Conservation (phyloP, 768 basidiomycete species). For the Pulveroboletus ravenelii region DNA sequence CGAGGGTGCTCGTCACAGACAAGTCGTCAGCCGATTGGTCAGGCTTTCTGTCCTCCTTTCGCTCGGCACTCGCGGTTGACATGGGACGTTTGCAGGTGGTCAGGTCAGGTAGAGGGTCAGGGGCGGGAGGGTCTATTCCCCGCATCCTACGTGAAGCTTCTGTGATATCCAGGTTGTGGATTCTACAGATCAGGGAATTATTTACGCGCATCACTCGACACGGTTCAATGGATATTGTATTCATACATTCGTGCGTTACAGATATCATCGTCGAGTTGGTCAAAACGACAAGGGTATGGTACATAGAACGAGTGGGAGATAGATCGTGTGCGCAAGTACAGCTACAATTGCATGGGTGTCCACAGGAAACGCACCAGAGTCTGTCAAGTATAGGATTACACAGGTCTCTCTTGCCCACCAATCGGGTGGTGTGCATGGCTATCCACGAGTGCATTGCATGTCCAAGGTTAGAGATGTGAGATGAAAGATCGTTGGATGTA, state of each 20-base stretch:
- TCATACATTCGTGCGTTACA: constrained; percentile 6
- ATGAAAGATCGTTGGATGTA: constrained; percentile 15
- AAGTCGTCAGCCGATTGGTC: constrained; percentile 75
- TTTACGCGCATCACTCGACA: background rate
- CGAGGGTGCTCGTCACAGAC: constrained; percentile 60
- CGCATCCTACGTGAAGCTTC: constrained; percentile 61
- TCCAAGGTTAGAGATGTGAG: constrained; percentile 28
- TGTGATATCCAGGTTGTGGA: constrained; percentile 30
- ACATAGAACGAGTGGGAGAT: constrained; percentile 32
- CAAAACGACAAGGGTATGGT: constrained; percentile 26
- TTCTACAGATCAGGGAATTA: background rate
- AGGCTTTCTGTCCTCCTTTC: constrained; percentile 15
- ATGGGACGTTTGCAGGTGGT: constrained; percentile 49
- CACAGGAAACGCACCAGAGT: constrained; percentile 21
- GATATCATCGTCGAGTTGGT: constrained; percentile 14
- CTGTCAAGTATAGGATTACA: constrained; percentile 3
- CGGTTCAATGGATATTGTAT: background rate
- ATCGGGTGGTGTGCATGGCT: constrained; percentile 9
- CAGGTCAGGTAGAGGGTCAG: constrained; percentile 54
- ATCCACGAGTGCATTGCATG: constrained; percentile 21
- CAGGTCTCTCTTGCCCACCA: background rate
- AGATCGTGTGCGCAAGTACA: constrained; percentile 20
- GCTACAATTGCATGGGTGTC: constrained; percentile 25
- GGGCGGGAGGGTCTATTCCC: constrained; percentile 60
- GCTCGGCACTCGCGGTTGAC: background rate